Evolutionary conservation across 495 filamentous ascomycete genomes (phyloP).

Genomic region (Alectoria sarmentosa): DNA sequence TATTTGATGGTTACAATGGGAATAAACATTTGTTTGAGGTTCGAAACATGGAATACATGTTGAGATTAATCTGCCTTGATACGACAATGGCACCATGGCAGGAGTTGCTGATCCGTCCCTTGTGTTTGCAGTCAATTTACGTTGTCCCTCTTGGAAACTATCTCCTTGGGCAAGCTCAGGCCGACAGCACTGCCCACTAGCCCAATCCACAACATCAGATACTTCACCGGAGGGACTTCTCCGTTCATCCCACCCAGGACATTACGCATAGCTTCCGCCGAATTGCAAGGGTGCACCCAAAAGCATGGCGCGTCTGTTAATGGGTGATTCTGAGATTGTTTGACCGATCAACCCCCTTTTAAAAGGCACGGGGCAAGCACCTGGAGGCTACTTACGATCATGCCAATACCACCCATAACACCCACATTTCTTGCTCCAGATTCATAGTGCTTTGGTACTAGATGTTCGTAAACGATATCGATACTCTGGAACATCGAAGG

Average conservation of each 20-base stretch:
- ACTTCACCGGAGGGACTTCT: constrained; percentile 51
- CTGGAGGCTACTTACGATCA: constrained; percentile 52
- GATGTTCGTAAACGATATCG: constrained; percentile 59
- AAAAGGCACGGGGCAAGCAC: constrained; percentile 25
- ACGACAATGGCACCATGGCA: neutral
- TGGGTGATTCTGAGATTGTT: constrained; percentile 65
- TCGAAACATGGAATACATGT: neutral
- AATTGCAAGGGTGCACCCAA: constrained; percentile 81
- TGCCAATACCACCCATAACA: constrained; percentile 67
- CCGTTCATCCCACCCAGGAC: constrained; percentile 37
- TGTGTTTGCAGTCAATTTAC: neutral
- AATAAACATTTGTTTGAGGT: neutral
- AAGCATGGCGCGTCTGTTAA: constrained; percentile 63
- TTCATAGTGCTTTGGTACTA: constrained; percentile 60
- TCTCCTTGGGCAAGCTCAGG: constrained; percentile 53
- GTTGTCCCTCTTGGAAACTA: neutral
- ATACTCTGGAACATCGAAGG: constrained; percentile 52
- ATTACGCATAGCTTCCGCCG: constrained; percentile 64
- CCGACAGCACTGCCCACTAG: constrained; percentile 67
- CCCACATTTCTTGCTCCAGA: constrained; percentile 50
- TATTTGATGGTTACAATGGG: neutral
- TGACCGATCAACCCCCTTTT: constrained; percentile 40
- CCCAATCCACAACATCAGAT: constrained; percentile 76
- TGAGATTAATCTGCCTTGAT: neutral
- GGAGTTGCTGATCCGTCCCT: neutral